Percentiles rank a stretch among this genome's conserved stretches.
Conservation (phyloP, 225 moss, liverwort and hornwort genomes). For the Polytrichum commune region DNA sequence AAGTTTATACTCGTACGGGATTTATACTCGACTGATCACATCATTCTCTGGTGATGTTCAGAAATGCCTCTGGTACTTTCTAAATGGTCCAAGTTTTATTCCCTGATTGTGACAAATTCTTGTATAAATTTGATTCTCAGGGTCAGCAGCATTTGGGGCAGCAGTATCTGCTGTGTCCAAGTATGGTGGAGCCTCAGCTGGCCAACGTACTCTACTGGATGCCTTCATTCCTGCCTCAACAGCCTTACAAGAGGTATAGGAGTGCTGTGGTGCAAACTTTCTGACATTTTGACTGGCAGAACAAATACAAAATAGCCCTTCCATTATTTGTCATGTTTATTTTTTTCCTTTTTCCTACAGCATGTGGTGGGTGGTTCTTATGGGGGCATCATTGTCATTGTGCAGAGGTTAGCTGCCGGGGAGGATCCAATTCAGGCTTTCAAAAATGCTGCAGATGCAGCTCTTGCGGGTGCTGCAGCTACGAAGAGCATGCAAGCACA, state of each 20-base stretch:
- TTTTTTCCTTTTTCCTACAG: no score
- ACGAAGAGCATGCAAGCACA: constrained; percentile 82
- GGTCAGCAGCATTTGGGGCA: constrained; percentile 79
- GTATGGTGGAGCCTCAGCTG: constrained; percentile 86
- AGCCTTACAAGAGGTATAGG: constrained; percentile 59
- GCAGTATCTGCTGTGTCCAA: constrained; percentile 69
- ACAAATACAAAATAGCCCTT: no score
- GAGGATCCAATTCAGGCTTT: constrained; percentile 62
- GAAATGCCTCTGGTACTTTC: no score
- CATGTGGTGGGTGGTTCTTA: no score
- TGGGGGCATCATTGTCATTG: constrained; percentile 1
- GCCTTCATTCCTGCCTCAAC: constrained; percentile 82
- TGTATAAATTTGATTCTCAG: constrained; percentile 32
- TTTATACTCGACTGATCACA: no score
- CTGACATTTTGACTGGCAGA: no score
- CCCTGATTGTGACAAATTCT: constrained; percentile 6
- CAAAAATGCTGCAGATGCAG: constrained; percentile 68
- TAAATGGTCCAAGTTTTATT: no score
- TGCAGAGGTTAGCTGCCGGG: constrained; percentile 71
- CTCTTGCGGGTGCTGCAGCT: constrained; percentile 62
- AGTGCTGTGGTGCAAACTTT: background rate
- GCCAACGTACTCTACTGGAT: constrained; percentile 89
- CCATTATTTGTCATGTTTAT: no score
- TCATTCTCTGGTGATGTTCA: no score
- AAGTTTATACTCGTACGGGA: constrained; percentile 17